These are phyloP conservation scores for Exsudoporus frostii DNA, from an alignment of 768 basidiomycete genomes.

Conservation along the genomic window DNA sequence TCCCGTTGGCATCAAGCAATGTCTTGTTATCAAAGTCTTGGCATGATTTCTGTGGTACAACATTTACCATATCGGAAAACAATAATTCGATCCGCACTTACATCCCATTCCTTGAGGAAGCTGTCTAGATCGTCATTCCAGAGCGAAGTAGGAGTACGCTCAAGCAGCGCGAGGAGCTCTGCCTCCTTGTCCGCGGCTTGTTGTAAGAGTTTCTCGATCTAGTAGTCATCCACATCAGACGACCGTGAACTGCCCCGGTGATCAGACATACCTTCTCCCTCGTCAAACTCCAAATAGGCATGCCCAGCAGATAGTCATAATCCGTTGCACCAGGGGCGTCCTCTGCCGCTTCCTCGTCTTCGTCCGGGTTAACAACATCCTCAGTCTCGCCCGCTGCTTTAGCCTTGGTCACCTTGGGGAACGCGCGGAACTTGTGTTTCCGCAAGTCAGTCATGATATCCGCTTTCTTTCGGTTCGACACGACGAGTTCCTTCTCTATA, in stretches of 20 bases:
- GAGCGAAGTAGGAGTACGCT: conserved; percentile 73
- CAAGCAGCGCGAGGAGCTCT: conserved; percentile 75
- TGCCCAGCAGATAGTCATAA: conserved; percentile 91
- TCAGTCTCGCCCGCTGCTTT: conserved; percentile 66
- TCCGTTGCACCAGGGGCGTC: conserved; percentile 50
- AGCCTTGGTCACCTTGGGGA: conserved; percentile 75
- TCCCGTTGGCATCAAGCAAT: conserved; percentile 44
- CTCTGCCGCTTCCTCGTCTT: conserved; percentile 43
- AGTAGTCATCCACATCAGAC: conserved; percentile 6
- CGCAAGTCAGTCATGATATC: conserved; percentile 85
- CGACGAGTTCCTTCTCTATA: conserved; percentile 72
- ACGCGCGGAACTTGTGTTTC: conserved; percentile 81
- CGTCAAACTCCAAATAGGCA: conserved; percentile 95
- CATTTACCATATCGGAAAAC: neutral
- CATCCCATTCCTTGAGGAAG: conserved; percentile 85
- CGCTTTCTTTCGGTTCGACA: conserved; percentile 85
- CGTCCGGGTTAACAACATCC: conserved; percentile 52
- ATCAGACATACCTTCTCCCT: conserved; percentile 69
- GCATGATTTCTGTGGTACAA: conserved; percentile 36
- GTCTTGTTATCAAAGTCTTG: conserved; percentile 44
- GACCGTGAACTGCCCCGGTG: neutral
- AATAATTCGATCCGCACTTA: conserved; percentile 35
- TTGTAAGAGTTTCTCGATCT: conserved; percentile 82
- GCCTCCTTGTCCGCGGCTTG: conserved; percentile 80
- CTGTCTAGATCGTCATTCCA: conserved; percentile 89